Percentiles rank a stretch among this genome's conserved stretches.
phyloP scores from a whole-genome alignment of 2,329 filamentous ascomycete species.

The Trichophyton mentagrophytes region DNA sequence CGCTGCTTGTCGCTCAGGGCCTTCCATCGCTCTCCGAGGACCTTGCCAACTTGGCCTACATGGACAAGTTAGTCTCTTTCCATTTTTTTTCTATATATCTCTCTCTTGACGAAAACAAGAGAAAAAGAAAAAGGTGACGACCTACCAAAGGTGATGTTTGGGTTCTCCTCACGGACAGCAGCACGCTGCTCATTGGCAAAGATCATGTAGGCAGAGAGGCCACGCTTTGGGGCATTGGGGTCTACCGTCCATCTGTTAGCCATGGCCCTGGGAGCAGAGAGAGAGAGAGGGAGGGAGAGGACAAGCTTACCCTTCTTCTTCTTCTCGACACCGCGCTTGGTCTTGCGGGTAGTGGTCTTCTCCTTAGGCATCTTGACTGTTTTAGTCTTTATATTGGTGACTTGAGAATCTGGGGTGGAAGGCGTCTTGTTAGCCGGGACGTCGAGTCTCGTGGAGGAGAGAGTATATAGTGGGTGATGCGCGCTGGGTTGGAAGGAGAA shows the following conservation, averaged over 20 bases:
- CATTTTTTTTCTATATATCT: neutral
- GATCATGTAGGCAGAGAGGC: conserved; percentile 99
- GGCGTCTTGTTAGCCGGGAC: neutral
- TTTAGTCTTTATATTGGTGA: neutral
- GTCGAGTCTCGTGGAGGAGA: neutral
- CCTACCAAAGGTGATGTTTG: conserved; percentile 87
- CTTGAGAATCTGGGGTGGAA: conserved; percentile 6
- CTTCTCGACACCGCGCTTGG: conserved; percentile 49
- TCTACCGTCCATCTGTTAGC: conserved; percentile 41
- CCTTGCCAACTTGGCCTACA: conserved; percentile 85
- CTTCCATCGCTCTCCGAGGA: conserved; percentile 99
- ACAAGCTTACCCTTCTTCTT: conserved; percentile 55
- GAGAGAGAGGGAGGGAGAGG: neutral
- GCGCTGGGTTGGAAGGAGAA: neutral
- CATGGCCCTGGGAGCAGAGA: neutral
- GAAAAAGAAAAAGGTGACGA: conserved; percentile 6
- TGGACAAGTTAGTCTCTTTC: neutral
- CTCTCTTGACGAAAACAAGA: neutral
- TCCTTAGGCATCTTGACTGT: conserved; percentile 53
- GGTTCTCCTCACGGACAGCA: conserved; percentile 96
- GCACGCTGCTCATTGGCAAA: conserved; percentile 99
- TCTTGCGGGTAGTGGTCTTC: conserved; percentile 48
- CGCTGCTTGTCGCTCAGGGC: conserved; percentile 85
- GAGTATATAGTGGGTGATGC: neutral
- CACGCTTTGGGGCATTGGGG: conserved; percentile 97